phyloP scores from a whole-genome alignment of 2,329 filamentous ascomycete species.

The Fusarium haematococcum region DNA sequence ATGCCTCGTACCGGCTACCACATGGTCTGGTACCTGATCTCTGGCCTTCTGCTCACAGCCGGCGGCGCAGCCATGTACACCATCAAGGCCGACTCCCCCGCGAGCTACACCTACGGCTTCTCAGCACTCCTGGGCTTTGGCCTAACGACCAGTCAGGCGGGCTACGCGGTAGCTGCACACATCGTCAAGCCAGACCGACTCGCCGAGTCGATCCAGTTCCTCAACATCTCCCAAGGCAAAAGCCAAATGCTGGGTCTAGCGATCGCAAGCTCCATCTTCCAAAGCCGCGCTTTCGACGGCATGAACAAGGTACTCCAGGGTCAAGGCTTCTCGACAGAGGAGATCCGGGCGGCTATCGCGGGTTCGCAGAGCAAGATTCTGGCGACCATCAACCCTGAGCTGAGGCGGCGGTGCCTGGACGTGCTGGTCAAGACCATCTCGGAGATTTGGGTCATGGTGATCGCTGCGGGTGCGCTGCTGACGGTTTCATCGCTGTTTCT shows the following conservation, averaged over 20 bases:
- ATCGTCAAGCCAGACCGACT: conserved; percentile 15
- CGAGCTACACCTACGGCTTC: conserved; percentile 35
- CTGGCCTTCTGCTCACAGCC: neutral
- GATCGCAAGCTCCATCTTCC: conserved; percentile 26
- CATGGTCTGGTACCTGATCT: neutral
- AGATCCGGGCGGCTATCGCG: conserved; percentile 25
- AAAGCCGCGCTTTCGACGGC: conserved; percentile 22
- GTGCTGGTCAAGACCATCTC: conserved; percentile 24
- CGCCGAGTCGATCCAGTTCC: conserved; percentile 24
- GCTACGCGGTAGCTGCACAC: conserved; percentile 4
- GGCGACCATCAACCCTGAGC: conserved; percentile 6
- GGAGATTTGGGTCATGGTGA: conserved; percentile 33
- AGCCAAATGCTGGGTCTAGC: conserved; percentile 25
- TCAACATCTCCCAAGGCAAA: conserved; percentile 28
- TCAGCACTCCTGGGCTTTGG: conserved; percentile 29
- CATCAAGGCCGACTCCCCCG: conserved; percentile 15
- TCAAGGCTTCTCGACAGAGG: conserved; percentile 17
- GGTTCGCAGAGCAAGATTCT: conserved; percentile 25
- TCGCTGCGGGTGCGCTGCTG: conserved; percentile 20
- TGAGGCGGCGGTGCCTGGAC: conserved; percentile 12
- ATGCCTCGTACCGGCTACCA: conserved; percentile 27
- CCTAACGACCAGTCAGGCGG: conserved; percentile 19
- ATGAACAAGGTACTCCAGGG: conserved; percentile 17
- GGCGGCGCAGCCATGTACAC: neutral
- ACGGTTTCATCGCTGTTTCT: conserved; percentile 22